phyloP scores from a whole-genome alignment of 148 eudicot species.

The Agrostemma githago region DNA sequence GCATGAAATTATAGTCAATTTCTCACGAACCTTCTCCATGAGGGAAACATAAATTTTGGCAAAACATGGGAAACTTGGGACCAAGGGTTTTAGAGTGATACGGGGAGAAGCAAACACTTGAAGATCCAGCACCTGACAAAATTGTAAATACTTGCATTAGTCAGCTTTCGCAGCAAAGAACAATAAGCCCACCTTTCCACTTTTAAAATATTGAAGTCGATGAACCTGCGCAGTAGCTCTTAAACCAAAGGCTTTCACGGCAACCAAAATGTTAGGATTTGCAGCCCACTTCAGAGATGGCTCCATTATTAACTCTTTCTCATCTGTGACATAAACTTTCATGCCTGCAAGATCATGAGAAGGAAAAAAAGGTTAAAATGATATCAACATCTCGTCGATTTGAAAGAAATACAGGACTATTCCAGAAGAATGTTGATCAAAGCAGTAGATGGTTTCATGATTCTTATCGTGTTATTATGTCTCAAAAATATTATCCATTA shows the following conservation, averaged over 20 bases:
- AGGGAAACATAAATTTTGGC: constrained; percentile 79
- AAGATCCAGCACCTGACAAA: constrained; percentile 71
- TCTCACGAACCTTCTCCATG: constrained; percentile 77
- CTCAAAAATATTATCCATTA: not conserved
- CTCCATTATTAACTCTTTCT: constrained; percentile 88
- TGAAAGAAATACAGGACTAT: not conserved
- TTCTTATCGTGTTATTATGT: not conserved
- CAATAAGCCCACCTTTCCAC: not conserved
- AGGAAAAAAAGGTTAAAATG: constrained; percentile 1
- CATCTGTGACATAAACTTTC: constrained; percentile 81
- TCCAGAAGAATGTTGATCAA: not conserved
- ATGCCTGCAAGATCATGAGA: constrained; percentile 43
- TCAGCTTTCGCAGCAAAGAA: not conserved
- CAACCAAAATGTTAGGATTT: constrained; percentile 62
- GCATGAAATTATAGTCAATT: not conserved
- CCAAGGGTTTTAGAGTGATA: constrained; percentile 80
- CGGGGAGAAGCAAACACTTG: constrained; percentile 90
- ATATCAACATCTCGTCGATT: not conserved
- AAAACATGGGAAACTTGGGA: constrained; percentile 94
- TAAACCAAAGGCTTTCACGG: constrained; percentile 71
- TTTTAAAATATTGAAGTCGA: constrained; percentile 3
- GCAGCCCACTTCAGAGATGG: constrained; percentile 88
- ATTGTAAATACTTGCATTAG: not conserved
- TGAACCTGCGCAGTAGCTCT: constrained; percentile 81
- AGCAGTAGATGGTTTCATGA: not conserved